Evolutionary conservation across 176 grass and related monocot species (phyloP).

Genomic region (Avena insularis): DNA sequence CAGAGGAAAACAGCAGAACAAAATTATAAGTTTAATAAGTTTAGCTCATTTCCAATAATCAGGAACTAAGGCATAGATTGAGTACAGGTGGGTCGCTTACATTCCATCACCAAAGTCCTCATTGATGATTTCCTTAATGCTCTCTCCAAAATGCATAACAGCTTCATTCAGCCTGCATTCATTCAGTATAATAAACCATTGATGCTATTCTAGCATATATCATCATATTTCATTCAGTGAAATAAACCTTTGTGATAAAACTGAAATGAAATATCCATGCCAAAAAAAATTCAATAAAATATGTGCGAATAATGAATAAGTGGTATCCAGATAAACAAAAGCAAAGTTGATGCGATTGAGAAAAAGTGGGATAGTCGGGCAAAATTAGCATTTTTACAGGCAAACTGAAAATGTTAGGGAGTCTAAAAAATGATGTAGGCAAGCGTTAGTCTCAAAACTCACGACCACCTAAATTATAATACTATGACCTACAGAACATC

Average conservation of each 20-base stretch:
- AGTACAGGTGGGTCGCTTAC: conserved; percentile 56
- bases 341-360: not conserved
- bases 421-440: no score
- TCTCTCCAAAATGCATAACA: conserved; percentile 98
- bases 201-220: conserved; percentile 8
- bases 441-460: no score
- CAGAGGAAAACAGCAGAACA: not conserved
- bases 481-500: not conserved
- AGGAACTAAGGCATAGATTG: conserved; percentile 23
- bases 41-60: not conserved
- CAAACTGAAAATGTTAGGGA: no score
- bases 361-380: not conserved
- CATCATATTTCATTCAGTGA: not conserved
- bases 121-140: conserved; percentile 98
- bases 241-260: not conserved
- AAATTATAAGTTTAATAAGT: not conserved
- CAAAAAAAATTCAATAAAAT: not conserved
- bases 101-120: conserved; percentile 99
- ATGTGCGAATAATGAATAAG: not conserved
- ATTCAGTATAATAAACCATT: conserved; percentile 1
- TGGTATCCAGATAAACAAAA: conserved; percentile 3
- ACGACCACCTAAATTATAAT: no score
- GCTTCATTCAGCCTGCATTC: conserved; percentile 87
- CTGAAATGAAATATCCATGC: not conserved
- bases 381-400: not conserved